phyloP scores from a whole-genome alignment of 164 flowering plant genomes.

The Santalum album region DNA sequence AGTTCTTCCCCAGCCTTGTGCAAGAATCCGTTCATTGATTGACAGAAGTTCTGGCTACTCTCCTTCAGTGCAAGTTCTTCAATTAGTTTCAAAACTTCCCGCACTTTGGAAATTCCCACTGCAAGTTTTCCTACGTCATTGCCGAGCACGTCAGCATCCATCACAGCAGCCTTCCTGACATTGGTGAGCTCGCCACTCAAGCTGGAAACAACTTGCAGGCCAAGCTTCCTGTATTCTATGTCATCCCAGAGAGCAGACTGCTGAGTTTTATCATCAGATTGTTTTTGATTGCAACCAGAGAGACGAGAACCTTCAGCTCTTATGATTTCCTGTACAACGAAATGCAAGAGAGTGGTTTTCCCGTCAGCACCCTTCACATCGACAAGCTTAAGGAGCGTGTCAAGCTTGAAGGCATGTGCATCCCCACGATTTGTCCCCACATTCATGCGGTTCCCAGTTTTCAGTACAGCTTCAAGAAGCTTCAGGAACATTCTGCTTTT shows the following conservation, averaged over 20 bases:
- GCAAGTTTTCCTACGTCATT: constrained; percentile 62
- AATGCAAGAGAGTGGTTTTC: constrained; percentile 84
- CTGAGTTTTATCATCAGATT: constrained; percentile 10
- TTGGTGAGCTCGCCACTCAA: constrained; percentile 66
- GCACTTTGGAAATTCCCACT: constrained; percentile 38
- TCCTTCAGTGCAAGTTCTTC: constrained; percentile 24
- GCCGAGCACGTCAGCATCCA: constrained; percentile 80
- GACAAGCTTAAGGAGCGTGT: constrained; percentile 84
- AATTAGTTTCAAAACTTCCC: constrained; percentile 39
- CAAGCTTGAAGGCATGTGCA: constrained; percentile 91
- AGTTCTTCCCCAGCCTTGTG: constrained; percentile 66
- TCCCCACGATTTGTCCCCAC: constrained; percentile 94
- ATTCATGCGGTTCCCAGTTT: constrained; percentile 95
- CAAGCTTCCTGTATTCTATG: constrained; percentile 55
- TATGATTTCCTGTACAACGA: constrained; percentile 88
- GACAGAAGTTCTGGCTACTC: constrained; percentile 29
- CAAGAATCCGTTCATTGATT: constrained; percentile 52
- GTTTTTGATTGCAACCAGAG: constrained; percentile 25
- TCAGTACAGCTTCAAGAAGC: constrained; percentile 85
- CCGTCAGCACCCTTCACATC: constrained; percentile 95
- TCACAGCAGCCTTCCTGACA: constrained; percentile 88
- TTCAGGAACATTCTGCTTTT: constrained; percentile 79
- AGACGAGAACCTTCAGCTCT: constrained; percentile 71
- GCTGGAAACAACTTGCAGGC: constrained; percentile 75
- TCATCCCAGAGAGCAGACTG: constrained; percentile 40